These are phyloP conservation scores for Aspergillus incahuasiensis DNA, from an alignment of 495 filamentous ascomycete species.

Conservation along the genomic window DNA sequence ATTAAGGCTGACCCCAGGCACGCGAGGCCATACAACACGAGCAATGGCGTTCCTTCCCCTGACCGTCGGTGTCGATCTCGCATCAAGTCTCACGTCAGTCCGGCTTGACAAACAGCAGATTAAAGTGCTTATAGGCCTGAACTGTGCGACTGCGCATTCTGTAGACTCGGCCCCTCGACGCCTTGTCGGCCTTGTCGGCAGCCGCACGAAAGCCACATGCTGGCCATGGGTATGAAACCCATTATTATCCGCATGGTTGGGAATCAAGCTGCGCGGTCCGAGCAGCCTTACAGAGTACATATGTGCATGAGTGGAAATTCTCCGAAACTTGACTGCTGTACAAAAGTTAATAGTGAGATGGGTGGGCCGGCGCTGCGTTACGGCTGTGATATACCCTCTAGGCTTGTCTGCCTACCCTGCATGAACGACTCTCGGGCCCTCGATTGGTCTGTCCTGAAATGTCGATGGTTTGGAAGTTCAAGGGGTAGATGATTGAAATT, in stretches of 20 bases:
- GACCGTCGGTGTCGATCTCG: neutral
- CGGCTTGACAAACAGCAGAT: neutral
- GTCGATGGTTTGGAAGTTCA: no score
- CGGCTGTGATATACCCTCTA: neutral
- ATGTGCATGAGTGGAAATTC: neutral
- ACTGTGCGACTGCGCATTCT: neutral
- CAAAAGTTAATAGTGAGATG: neutral
- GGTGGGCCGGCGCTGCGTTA: neutral
- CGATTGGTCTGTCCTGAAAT: neutral
- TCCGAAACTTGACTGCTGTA: neutral
- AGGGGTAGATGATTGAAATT: no score
- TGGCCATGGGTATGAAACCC: neutral
- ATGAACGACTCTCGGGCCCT: constrained; percentile 1
- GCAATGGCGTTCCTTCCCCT: neutral
- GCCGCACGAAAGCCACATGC: constrained; percentile 2
- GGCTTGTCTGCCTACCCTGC: neutral
- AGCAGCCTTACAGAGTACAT: neutral
- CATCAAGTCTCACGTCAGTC: no score
- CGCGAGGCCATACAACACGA: neutral
- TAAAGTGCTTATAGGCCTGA: neutral
- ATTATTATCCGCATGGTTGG: neutral
- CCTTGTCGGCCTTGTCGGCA: neutral
- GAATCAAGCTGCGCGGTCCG: neutral
- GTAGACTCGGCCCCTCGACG: neutral
- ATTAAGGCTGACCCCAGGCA: neutral